Conservation (phyloP, 306 rosid species). For the Vigna unguiculata region DNA sequence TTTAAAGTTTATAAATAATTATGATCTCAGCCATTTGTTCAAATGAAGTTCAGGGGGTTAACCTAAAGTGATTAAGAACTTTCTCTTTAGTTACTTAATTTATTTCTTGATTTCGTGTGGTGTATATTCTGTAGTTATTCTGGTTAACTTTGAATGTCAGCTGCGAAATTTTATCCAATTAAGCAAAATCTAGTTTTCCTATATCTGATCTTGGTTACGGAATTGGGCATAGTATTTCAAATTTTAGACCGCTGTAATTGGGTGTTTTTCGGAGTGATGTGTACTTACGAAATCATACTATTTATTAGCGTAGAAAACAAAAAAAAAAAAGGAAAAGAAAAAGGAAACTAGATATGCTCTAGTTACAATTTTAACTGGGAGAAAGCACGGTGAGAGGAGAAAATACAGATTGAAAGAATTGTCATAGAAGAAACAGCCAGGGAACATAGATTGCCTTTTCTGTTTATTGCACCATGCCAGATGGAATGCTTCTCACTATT, state of each 20-base stretch:
- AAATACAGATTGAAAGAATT: conserved; percentile 7
- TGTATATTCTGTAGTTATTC: not conserved
- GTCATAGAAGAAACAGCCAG: conserved; percentile 10
- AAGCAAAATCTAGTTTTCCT: not conserved
- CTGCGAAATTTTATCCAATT: conserved; percentile 20
- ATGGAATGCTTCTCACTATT: conserved; percentile 2
- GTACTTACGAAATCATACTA: conserved; percentile 25
- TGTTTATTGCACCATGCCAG: conserved; percentile 24
- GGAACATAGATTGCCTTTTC: conserved; percentile 4
- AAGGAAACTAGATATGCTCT: conserved; percentile 7
- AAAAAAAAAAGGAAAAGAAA: not conserved
- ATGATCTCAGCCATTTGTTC: conserved; percentile 32
- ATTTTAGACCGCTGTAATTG: conserved; percentile 25
- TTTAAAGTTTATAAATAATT: not conserved
- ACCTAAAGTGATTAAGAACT: conserved; percentile 23
- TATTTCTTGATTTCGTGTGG: not conserved
- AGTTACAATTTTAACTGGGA: conserved; percentile 28
- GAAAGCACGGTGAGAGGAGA: conserved; percentile 14
- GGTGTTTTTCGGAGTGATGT: conserved; percentile 7
- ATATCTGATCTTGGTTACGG: conserved; percentile 31
- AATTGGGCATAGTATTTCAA: conserved; percentile 25
- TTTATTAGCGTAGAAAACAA: conserved; percentile 13
- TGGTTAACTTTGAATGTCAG: conserved; percentile 21
- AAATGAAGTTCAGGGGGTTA: conserved; percentile 20
- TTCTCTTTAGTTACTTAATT: not conserved